phyloP scores from a whole-genome alignment of 2,329 filamentous ascomycete species.

The Diaporthe citri region DNA sequence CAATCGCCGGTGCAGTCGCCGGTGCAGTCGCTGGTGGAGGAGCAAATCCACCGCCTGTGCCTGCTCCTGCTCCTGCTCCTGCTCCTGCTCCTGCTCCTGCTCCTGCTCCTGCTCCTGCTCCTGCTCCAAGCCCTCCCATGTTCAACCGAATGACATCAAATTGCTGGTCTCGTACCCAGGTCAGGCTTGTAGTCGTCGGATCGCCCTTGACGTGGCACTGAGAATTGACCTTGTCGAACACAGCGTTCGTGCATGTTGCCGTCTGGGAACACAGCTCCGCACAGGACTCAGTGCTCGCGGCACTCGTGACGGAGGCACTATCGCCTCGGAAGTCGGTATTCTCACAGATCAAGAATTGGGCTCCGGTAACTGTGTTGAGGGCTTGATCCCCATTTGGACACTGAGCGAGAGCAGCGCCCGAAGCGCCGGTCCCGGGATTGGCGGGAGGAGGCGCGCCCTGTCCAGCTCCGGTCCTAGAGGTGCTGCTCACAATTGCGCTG shows the following conservation, averaged over 20 bases:
- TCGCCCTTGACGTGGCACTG: conserved; percentile 17
- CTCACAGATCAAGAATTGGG: conserved; percentile 11
- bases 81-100: neutral
- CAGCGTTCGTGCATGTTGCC: conserved; percentile 2
- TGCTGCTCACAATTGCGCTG: conserved; percentile 4
- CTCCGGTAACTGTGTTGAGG: neutral
- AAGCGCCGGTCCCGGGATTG: neutral
- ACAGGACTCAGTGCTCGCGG: conserved; percentile 17
- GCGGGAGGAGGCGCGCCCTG: neutral
- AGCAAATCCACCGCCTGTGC: neutral
- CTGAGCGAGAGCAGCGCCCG: conserved; percentile 12
- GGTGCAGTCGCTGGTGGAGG: neutral
- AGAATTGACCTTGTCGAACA: conserved; percentile 18
- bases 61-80: neutral
- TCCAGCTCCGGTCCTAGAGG: neutral
- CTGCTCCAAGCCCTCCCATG: neutral
- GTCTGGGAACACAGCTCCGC: conserved; percentile 18
- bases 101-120: neutral
- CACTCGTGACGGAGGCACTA: neutral
- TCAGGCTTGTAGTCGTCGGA: neutral
- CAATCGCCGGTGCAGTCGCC: neutral
- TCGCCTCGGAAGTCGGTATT: conserved; percentile 14
- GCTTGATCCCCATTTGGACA: conserved; percentile 4
- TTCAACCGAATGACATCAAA: conserved; percentile 17
- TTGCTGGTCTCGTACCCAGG: neutral